phyloP scores from a whole-genome alignment of 2,329 filamentous ascomycete genomes.

The Lojkania enalia region DNA sequence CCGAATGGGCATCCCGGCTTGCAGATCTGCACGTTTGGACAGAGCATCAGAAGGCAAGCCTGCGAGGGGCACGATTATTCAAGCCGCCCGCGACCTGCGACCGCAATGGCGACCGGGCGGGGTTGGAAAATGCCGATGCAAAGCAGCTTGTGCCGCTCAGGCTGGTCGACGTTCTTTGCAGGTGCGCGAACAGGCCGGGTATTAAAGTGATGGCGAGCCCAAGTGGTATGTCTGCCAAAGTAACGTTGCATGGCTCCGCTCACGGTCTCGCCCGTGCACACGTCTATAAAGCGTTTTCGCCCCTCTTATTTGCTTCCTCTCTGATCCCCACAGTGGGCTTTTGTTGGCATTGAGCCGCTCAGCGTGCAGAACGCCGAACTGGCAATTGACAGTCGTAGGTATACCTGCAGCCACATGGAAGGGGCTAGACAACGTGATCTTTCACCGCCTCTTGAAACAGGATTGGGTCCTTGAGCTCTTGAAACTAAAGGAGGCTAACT shows the following conservation, averaged over 20 bases:
- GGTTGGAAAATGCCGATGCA: constrained; percentile 14
- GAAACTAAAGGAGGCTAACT: constrained; percentile 13
- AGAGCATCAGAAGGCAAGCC: constrained; percentile 1
- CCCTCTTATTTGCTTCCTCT: not conserved
- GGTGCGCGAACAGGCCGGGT: constrained; percentile 6
- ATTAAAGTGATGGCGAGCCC: constrained; percentile 7
- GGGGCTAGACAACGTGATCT: constrained; percentile 20
- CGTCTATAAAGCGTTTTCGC: constrained; percentile 4
- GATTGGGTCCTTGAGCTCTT: not conserved
- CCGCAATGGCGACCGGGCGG: not conserved
- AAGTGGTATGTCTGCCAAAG: constrained; percentile 6
- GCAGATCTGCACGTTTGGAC: constrained; percentile 16
- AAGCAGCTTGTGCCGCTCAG: constrained; percentile 10
- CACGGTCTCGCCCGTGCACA: not conserved
- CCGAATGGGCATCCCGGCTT: constrained; percentile 8
- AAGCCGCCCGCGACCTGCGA: not conserved
- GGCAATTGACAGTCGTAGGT: constrained; percentile 16
- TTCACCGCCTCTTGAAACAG: constrained; percentile 32
- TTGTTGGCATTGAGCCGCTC: constrained; percentile 1
- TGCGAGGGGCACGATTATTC: not conserved
- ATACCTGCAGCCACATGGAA: constrained; percentile 18
- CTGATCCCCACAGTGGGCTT: not conserved
- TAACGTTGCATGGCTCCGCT: constrained; percentile 1
- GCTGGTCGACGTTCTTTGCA: not conserved
- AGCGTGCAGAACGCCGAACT: not conserved